Evolutionary conservation across 148 eudicot species (phyloP).

Genomic region (Rhododendron ovatum): DNA sequence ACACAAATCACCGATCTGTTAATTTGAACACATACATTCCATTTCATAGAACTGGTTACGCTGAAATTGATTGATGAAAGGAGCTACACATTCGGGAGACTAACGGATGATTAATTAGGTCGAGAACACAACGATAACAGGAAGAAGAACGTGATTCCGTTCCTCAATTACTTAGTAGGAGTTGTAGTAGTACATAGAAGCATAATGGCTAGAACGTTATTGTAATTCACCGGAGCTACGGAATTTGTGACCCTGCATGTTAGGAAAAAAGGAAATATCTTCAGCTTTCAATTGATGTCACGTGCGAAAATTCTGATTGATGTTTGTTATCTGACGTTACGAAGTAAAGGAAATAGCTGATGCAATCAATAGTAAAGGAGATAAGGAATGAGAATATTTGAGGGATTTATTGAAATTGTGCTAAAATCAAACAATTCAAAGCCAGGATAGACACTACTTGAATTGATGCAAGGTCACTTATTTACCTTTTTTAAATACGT

Average conservation of each 20-base stretch:
- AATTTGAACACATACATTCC: neutral
- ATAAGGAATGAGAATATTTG: neutral
- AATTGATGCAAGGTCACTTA: neutral
- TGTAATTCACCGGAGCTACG: constrained; percentile 21
- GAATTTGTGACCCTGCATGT: constrained; percentile 51
- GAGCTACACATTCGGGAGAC: neutral
- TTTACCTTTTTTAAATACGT: too few species aligned
- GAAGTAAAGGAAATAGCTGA: neutral
- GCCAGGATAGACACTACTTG: neutral
- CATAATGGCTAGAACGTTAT: constrained; percentile 1
- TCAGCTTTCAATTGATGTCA: neutral
- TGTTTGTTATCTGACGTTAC: neutral
- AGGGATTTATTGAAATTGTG: neutral
- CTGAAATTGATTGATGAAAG: neutral
- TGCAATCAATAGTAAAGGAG: neutral
- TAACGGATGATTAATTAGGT: neutral
- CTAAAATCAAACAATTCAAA: neutral
- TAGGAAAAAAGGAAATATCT: neutral
- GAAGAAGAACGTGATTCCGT: neutral
- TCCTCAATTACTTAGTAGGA: neutral
- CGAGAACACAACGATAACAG: neutral
- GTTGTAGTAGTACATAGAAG: neutral
- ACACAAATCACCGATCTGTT: neutral
- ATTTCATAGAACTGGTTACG: neutral
- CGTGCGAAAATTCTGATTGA: neutral